Percentiles rank a stretch among this genome's conserved stretches.
These are phyloP conservation scores for Candida loeiensis DNA, from an alignment of 805 yeast species.

Conservation along the genomic window DNA sequence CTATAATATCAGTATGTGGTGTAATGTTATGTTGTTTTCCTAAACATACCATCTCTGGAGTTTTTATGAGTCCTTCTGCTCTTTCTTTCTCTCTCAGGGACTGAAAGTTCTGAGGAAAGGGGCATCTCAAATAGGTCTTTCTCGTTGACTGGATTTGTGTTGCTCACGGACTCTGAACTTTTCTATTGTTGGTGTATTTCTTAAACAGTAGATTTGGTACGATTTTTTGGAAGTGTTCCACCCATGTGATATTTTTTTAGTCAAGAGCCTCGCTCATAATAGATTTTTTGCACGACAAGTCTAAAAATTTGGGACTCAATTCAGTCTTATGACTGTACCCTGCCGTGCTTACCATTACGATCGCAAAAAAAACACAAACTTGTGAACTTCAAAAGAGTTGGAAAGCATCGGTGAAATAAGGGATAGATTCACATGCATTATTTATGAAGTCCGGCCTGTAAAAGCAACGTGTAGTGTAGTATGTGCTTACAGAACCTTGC, in stretches of 20 bases:
- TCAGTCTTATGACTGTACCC: too few relatives aligned
- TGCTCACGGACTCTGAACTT: neutral
- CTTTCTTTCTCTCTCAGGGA: conserved; percentile 16
- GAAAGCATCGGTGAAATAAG: too few relatives aligned
- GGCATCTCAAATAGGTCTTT: neutral
- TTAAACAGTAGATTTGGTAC: neutral
- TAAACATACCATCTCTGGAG: conserved; percentile 22
- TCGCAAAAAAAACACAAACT: too few relatives aligned
- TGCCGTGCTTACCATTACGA: too few relatives aligned
- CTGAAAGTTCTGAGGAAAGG: neutral
- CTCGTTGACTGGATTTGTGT: neutral
- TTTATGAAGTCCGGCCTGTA: too few relatives aligned
- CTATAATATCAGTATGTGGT: conserved; percentile 14
- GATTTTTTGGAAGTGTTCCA: neutral
- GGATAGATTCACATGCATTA: too few relatives aligned
- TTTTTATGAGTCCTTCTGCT: conserved; percentile 26
- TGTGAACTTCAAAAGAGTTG: too few relatives aligned
- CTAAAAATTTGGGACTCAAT: too few relatives aligned
- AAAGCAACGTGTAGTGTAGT: too few relatives aligned
- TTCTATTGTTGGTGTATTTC: neutral
- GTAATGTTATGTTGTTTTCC: neutral
- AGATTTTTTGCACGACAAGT: neutral
- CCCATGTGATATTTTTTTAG: neutral
- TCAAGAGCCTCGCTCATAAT: neutral
- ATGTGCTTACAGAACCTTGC: too few relatives aligned